Base-by-base conservation (phyloP, 345 rosid genomes). In the Nasturtium officinale region DNA sequence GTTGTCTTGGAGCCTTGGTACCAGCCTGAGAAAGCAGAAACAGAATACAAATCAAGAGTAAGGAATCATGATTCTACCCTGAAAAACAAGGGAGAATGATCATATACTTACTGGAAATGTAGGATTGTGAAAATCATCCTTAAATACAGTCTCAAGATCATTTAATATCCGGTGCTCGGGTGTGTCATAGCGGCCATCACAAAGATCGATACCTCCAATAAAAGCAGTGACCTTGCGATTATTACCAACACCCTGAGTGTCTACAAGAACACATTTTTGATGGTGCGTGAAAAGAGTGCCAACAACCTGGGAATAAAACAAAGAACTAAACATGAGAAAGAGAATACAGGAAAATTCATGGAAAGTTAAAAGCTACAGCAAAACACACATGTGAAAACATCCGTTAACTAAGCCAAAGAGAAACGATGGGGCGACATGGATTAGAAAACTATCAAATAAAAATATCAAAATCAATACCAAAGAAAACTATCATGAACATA, bases 111-210 rank as follows among this genome's bases (percentile, higher is more conserved):
- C 97, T 7, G 92, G 61, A 81, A 72, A 90, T 28, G 97, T 89
- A 61, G 96, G 97, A 85, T 91, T 91, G 79, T 85, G 95, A 75
- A 87, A 87, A 78, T 94, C 98, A 29, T 81, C 95, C 85, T 86
- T 43, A 60, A 94, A 94, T 43, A 83, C 66, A 64, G 92, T 81
- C 71, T 89, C 84, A 32, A 87, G 89, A 83, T 85, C 87, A 0
- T 25, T 72, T 77, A 94, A 83, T 29, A 94, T 68, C 60, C 97
- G 86, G 21, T 94, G 98, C 79, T 85, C 88, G 33, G 97, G 96
- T 20, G 98, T 94, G 71, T 94, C 98, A 69, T 94, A 94, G n/a
- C 98, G 94, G 60, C 98, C 98, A 69, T 94, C 92, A 79, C 97
- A 94, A 2, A 94, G 90, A 82, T 94, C 98, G 5, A 91, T 63